Conservation (phyloP, 129 eudicot genomes). For the Artemisia tridentata region DNA sequence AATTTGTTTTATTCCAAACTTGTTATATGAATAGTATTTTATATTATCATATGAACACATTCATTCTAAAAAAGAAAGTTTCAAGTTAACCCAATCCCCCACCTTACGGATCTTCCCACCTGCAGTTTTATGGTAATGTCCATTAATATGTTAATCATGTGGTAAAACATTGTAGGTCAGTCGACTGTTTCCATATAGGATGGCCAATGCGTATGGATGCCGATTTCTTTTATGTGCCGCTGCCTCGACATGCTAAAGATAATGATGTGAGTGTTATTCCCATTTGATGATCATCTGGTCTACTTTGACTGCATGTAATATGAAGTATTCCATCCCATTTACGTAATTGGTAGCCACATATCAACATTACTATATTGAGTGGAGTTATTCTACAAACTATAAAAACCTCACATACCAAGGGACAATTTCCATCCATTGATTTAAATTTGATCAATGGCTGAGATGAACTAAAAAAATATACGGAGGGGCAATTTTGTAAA, state of each 20-base stretch:
- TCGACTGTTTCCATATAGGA: constrained; percentile 81
- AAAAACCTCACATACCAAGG: too few relatives aligned
- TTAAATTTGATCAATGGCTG: too few relatives aligned
- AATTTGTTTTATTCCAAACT: neutral
- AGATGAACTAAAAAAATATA: too few relatives aligned
- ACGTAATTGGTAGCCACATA: constrained; percentile 9
- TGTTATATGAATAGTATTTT: too few relatives aligned
- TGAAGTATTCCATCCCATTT: neutral
- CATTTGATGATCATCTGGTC: neutral
- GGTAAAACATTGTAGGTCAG: constrained; percentile 61
- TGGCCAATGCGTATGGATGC: constrained; percentile 99
- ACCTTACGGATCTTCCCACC: neutral
- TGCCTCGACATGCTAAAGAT: constrained; percentile 26
- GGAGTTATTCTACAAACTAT: too few relatives aligned
- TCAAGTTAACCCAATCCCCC: neutral
- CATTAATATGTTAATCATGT: neutral
- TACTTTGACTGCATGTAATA: constrained; percentile 22
- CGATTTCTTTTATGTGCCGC: constrained; percentile 62
- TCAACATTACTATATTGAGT: constrained; percentile 8
- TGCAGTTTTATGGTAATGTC: constrained; percentile 10
- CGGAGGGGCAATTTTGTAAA: too few relatives aligned
- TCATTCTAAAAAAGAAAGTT: too few relatives aligned
- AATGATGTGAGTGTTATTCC: constrained; percentile 37
- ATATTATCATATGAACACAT: too few relatives aligned
- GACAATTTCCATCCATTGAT: too few relatives aligned